Base-by-base conservation (phyloP, 108 stramenopile species). In the Halocafeteria seosinensis region DNA sequence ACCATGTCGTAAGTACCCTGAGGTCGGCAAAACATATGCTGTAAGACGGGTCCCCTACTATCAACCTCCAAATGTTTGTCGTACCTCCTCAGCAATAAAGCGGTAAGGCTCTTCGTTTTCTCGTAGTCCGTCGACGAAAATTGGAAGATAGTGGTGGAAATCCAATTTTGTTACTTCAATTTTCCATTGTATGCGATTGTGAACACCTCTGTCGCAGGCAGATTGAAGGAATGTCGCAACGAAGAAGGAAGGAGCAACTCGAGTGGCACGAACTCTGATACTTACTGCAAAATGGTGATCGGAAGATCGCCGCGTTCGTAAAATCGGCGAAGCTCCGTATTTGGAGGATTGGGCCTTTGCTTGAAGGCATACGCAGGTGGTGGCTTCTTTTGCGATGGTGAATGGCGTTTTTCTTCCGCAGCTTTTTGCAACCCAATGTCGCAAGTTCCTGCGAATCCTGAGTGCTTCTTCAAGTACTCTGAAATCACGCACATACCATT, bases 1-100 rank as follows among this genome's bases (percentile, higher is more conserved):
- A 86, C 76, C 85, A 88, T 86, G 69, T 88, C 88, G 60, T 87
- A 84, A 25, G 85, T 84, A 5, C 86, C 88, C n/a, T n/a, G n/a
- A n/a, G n/a, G n/a, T n/a, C n/a, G n/a, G n/a, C n/a, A n/a, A n/a
- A n/a, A n/a, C n/a, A n/a, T n/a, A n/a, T n/a, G n/a, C n/a, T n/a
- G n/a, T n/a, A n/a, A n/a, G n/a, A n/a, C n/a, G n/a, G n/a, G n/a
- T n/a, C n/a, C n/a, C n/a, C n/a, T n/a, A n/a, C n/a, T n/a, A n/a
- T n/a, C n/a, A n/a, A n/a, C n/a, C n/a, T n/a, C n/a, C n/a, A n/a
- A n/a, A n/a, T n/a, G n/a, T n/a, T n/a, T n/a, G n/a, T n/a, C n/a
- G n/a, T n/a, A n/a, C n/a, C 68, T 86, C 85, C 66, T 87, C 86
- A 3, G 88, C 82, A 23, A 88, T 74, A 61, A 88, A 88, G 28